Percentiles rank a stretch among this genome's conserved stretches.
Conservation (phyloP, 2,329 filamentous ascomycete genomes). For the Botrytis pseudocinerea region DNA sequence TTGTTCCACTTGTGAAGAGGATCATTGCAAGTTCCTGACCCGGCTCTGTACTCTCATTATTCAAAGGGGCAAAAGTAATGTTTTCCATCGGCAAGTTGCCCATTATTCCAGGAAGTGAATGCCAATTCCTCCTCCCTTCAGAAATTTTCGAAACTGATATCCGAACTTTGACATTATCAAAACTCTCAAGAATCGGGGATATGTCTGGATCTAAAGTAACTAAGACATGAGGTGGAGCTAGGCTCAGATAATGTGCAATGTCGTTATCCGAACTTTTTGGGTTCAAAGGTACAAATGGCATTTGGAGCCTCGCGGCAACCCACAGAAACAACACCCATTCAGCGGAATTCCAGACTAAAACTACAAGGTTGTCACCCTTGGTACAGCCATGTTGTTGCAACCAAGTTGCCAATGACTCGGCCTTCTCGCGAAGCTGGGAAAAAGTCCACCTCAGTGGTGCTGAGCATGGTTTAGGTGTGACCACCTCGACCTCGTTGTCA, state of each 20-base stretch:
- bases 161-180: background rate
- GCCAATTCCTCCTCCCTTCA: background rate
- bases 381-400: conserved; percentile 6
- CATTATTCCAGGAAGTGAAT: background rate
- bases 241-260: background rate
- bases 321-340: conserved; percentile 27
- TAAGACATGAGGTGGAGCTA: background rate
- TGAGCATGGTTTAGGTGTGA: background rate
- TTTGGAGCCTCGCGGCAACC: conserved; percentile 23
- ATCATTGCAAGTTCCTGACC: background rate
- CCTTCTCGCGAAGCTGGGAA: background rate
- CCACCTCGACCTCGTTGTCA: no score
- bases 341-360: conserved; percentile 23
- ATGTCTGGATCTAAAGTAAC: background rate
- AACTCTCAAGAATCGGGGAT: background rate
- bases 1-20: background rate
- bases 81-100: background rate
- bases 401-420: background rate
- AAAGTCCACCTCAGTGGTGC: conserved; percentile 15
- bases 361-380: conserved; percentile 18
- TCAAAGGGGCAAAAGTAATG: background rate
- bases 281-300: conserved; percentile 23
- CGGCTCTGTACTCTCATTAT: background rate
- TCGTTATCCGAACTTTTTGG: conserved; percentile 2
- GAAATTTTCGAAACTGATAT: background rate